These are phyloP conservation scores for Harrya chromipes DNA, from an alignment of 768 basidiomycete species.

Conservation along the genomic window DNA sequence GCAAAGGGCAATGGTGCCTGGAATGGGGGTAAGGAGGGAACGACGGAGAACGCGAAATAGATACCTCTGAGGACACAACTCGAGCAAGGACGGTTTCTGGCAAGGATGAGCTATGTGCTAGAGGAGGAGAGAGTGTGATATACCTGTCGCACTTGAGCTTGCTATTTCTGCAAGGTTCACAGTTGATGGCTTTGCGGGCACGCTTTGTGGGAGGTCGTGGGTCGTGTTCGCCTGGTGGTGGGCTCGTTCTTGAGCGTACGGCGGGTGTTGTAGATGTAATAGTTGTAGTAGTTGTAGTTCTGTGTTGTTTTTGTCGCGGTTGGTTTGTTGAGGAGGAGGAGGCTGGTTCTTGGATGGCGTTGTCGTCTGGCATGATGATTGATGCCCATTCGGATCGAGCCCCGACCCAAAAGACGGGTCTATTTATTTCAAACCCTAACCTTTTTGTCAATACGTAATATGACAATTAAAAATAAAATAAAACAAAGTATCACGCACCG, in stretches of 20 bases:
- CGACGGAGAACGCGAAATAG: constrained; percentile 20
- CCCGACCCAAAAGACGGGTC: constrained; percentile 11
- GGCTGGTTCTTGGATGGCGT: constrained; percentile 14
- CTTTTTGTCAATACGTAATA: background rate
- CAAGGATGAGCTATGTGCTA: background rate
- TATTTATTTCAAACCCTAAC: constrained; percentile 30
- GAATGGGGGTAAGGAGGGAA: constrained; percentile 15
- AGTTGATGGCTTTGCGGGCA: constrained; percentile 85
- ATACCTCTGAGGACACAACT: constrained; percentile 80
- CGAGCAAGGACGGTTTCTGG: constrained; percentile 83
- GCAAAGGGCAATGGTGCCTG: constrained; percentile 78
- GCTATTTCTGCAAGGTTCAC: constrained; percentile 83
- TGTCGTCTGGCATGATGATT: constrained; percentile 33
- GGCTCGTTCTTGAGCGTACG: constrained; percentile 45
- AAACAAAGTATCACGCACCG: too few species aligned
- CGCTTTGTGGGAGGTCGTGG: constrained; percentile 74
- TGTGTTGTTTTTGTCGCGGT: constrained; percentile 19
- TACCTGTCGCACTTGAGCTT: constrained; percentile 89
- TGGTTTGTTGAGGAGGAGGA: constrained; percentile 12
- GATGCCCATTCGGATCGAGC: constrained; percentile 27
- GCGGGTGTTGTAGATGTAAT: too few species aligned
- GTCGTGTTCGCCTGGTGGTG: constrained; percentile 54
- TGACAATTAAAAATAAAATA: too few species aligned
- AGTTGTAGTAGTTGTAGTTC: constrained; percentile 22
- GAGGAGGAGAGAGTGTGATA: background rate